These are phyloP conservation scores for Polygonum maritimum DNA, from an alignment of 148 eudicot genomes.

Conservation along the genomic window DNA sequence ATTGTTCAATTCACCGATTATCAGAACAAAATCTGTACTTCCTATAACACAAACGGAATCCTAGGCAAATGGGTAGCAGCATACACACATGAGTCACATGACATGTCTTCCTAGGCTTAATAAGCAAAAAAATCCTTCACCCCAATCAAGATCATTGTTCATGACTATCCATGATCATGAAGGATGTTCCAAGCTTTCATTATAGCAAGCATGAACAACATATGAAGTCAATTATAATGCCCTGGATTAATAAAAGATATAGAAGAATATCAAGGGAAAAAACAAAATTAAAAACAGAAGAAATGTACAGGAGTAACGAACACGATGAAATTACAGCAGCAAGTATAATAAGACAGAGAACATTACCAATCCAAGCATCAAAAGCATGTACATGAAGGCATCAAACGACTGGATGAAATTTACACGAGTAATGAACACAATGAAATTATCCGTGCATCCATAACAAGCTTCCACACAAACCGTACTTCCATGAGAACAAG, in stretches of 20 bases:
- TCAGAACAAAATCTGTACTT: not conserved
- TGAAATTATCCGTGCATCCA: not conserved
- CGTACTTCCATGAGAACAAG: not conserved
- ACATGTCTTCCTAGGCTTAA: not conserved
- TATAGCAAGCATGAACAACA: not conserved
- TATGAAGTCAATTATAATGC: not conserved
- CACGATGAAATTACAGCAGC: not conserved
- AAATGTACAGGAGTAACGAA: no score
- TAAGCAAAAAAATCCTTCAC: no score
- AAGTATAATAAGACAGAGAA: no score
- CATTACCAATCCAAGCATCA: no score
- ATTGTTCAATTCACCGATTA: not conserved
- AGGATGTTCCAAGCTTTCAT: not conserved
- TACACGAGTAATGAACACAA: not conserved
- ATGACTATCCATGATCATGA: not conserved
- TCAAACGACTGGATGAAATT: no score
- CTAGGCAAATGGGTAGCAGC: not conserved
- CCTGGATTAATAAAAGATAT: not conserved
- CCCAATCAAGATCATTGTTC: not conserved
- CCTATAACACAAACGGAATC: not conserved
- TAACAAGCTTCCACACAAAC: not conserved
- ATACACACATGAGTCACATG: not conserved
- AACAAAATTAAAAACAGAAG: no score
- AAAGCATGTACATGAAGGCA: no score
- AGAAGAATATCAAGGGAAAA: no score